These are phyloP conservation scores for Protomyces inouyei DNA, from an alignment of 1,139 yeast genomes.

Conservation along the genomic window DNA sequence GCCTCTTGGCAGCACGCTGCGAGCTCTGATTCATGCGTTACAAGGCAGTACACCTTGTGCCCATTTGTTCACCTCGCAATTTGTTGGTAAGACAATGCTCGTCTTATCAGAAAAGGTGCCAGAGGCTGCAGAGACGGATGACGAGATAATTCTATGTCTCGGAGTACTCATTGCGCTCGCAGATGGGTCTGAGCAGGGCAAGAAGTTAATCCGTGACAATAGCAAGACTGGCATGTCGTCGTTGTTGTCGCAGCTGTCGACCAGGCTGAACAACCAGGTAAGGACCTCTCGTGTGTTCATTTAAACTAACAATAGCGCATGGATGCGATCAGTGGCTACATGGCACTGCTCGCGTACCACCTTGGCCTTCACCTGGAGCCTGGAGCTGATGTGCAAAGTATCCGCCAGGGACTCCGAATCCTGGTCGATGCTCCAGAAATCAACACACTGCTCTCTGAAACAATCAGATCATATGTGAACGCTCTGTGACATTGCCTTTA, in stretches of 20 bases:
- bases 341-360: background rate
- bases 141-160: conserved; percentile 4
- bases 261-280: background rate
- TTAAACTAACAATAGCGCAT: background rate
- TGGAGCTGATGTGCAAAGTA: background rate
- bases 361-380: background rate
- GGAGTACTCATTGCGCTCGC: conserved; percentile 14
- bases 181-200: background rate
- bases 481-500: background rate
- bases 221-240: background rate
- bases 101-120: background rate
- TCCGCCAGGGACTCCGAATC: background rate
- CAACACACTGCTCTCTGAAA: background rate
- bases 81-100: background rate
- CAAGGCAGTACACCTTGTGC: background rate
- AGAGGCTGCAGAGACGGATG: background rate
- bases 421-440: background rate
- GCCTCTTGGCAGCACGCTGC: background rate
- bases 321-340: background rate
- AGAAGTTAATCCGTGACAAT: background rate
- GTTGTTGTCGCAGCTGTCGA: background rate
- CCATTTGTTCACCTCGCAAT: background rate
- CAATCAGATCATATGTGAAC: background rate
- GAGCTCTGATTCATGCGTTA: background rate
- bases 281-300: background rate